Evolutionary conservation across 2,329 filamentous ascomycete species (phyloP), one percentile per base, ranked within the genome.

Genomic region (Fusarium irregulare): DNA sequence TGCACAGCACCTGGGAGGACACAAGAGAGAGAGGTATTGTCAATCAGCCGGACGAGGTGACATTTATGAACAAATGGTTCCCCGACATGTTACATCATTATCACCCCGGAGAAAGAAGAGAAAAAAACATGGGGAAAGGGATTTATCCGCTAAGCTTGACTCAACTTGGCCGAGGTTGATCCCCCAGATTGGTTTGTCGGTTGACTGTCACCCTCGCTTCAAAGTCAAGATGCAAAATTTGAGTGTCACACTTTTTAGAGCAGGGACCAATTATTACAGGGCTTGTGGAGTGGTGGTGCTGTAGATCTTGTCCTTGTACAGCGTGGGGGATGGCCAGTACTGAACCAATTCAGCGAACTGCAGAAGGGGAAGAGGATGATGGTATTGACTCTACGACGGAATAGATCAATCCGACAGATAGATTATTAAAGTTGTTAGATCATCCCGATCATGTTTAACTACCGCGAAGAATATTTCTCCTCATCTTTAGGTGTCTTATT

Each of bases 71-170:
- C 21, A 25, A 16, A 32, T n/a, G 20, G 21, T 21, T n/a, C 16
- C 14, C 16, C 34, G 32, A 12, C 21, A 37, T 14, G 55, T 63
- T 53, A 64, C 67, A 70, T 68, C 67, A 71, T 60, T 2, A 9
- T 30, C 16, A 41, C 45, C 40, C 51, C n/a, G 32, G 28, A 20
- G 14, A 23, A 30, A 27, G 21, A 21, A 57, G 12, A 28, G 28
- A 56, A 60, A 44, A 63, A 53, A 70, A 71, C 41, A 67, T 64
- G 67, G 67, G 56, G 46, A 23, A 18, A 58, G 48, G 64, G 42
- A 56, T 49, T 47, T 49, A 61, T 28, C 65, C 60, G 48, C 41
- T n/a, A 12, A 12, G n/a, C 51, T 63, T 61, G 32, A 12, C 45
- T 28, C 14, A 27, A 37, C 27, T 47, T 14, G 56, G 56, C 18